A percentile compares a stretch with the other conserved stretches of the same genome.
Evolutionary conservation across 495 filamentous ascomycete genomes (phyloP).

Genomic region (Corynascus novoguineensis): DNA sequence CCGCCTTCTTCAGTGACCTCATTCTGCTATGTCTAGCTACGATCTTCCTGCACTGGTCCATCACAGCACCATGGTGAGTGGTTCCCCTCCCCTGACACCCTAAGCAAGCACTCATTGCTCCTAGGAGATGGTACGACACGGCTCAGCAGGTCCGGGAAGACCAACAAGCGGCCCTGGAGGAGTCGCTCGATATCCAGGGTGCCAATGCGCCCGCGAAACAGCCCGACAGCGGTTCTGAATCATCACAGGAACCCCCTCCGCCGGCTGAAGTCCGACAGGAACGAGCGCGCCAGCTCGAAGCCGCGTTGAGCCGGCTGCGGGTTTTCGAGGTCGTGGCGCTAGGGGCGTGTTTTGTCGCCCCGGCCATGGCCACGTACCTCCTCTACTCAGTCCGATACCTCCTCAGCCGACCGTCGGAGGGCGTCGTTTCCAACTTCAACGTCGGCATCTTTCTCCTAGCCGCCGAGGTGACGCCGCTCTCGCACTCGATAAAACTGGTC

Average conservation of each 20-base stretch:
- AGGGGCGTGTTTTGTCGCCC: slow-evolving; percentile 70
- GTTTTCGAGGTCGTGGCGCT: slow-evolving; percentile 70
- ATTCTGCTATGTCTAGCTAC: slow-evolving; percentile 71
- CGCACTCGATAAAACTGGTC: slow-evolving; percentile 75
- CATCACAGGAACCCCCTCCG: neutral
- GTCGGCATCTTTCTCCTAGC: slow-evolving; percentile 90
- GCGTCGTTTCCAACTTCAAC: slow-evolving; percentile 85
- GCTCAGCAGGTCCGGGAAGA: slow-evolving; percentile 57
- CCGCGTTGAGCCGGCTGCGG: slow-evolving; percentile 60
- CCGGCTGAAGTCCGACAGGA: neutral
- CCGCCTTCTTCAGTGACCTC: slow-evolving; percentile 74
- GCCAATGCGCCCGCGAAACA: slow-evolving; percentile 16
- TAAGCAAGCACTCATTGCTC: neutral
- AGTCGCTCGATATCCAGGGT: slow-evolving; percentile 40
- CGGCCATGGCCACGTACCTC: slow-evolving; percentile 69
- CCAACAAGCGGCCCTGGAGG: slow-evolving; percentile 42
- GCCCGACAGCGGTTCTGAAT: slow-evolving; percentile 37
- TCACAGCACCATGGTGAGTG: slow-evolving; percentile 80
- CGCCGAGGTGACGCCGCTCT: slow-evolving; percentile 73
- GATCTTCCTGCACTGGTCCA: slow-evolving; percentile 90
- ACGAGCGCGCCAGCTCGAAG: slow-evolving; percentile 17
- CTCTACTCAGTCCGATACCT: slow-evolving; percentile 69
- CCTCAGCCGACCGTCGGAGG: slow-evolving; percentile 76
- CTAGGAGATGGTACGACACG: slow-evolving; percentile 83
- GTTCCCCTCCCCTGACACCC: neutral